Evolutionary conservation across 176 grass and related monocot species (phyloP), one percentile per base, ranked within the genome.

Genomic region (Rhynchospora tenuis): DNA sequence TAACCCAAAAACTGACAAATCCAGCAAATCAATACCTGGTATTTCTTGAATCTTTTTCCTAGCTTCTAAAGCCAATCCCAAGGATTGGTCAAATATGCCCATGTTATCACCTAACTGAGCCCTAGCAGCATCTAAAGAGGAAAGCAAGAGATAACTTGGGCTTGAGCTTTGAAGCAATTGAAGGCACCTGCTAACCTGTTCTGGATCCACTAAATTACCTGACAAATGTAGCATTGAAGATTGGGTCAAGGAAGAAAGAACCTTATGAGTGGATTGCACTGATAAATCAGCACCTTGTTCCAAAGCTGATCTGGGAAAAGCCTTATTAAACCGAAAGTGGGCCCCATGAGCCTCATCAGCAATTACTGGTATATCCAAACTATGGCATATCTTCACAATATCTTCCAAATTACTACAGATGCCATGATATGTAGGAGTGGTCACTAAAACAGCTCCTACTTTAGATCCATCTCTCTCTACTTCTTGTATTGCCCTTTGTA

Each of bases 181-280:
- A 70, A 98, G 87, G 78, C 90, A 94, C 81, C 67, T 91, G n/a
- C 84, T 90, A 73, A 94, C 77, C 81, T 79, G 90, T 88, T 87
- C 89, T 6, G 27, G 86, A 64, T 94, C 82, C 7, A 98, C 75
- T 12, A 94, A 88, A 83, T 85, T 51, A 59, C 89, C 90, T 84
- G 67, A 81, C 86, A 85, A 84, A 48, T 94, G 95, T 73, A 98
- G 87, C 95, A 98, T 94, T 11, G 95, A 98, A 8, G 92, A 94
- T 83, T 98, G 95, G 46, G 95, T 98, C 23, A 98, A 93, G 0
- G 92, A 98, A 65, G 73, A 93, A 55, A 98, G 84, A 86, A 98
- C 92, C 85, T 98, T 98, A 88, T 98, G 95, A 0, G 92, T 98
- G 50, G 95, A 98, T 81, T 98, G 95, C 59, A 93, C 90, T 58